Percentiles rank a stretch among this genome's conserved stretches.
phyloP scores from a whole-genome alignment of 257 asterid genomes.

The Ligustrum vulgare region DNA sequence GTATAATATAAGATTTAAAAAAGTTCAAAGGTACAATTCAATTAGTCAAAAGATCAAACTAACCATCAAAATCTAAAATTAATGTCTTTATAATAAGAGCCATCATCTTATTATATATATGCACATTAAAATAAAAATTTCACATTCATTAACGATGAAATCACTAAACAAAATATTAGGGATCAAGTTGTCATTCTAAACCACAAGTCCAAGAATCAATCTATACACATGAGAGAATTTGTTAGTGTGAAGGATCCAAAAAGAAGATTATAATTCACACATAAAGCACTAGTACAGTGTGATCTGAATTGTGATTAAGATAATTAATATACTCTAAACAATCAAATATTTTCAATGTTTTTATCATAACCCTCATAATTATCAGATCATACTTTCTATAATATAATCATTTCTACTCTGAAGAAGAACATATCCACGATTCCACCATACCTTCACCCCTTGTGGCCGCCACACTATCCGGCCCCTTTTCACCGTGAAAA shows the following conservation, averaged over 20 bases:
- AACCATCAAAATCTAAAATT: too few relatives aligned
- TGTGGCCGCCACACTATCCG: constrained; percentile 27
- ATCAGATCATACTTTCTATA: constrained; percentile 26
- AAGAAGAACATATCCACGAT: constrained; percentile 61
- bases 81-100: too few relatives aligned
- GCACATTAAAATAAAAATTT: too few relatives aligned
- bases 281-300: constrained; percentile 29
- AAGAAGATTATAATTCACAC: constrained; percentile 49
- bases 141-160: too few relatives aligned
- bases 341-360: constrained; percentile 27
- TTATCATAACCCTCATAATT: constrained; percentile 42
- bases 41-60: neutral
- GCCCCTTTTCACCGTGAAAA: constrained; percentile 36
- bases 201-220: too few relatives aligned
- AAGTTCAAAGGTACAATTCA: too few relatives aligned
- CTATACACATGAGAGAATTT: neutral
- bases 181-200: too few relatives aligned
- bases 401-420: constrained; percentile 56
- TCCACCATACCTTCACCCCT: constrained; percentile 66
- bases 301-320: constrained; percentile 28
- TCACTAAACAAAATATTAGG: too few relatives aligned
- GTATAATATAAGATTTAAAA: too few relatives aligned
- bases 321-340: constrained; percentile 12
- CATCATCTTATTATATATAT: too few relatives aligned
- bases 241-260: constrained; percentile 12